phyloP scores from a whole-genome alignment of 2,329 filamentous ascomycete species.

The Penicillium sp. region DNA sequence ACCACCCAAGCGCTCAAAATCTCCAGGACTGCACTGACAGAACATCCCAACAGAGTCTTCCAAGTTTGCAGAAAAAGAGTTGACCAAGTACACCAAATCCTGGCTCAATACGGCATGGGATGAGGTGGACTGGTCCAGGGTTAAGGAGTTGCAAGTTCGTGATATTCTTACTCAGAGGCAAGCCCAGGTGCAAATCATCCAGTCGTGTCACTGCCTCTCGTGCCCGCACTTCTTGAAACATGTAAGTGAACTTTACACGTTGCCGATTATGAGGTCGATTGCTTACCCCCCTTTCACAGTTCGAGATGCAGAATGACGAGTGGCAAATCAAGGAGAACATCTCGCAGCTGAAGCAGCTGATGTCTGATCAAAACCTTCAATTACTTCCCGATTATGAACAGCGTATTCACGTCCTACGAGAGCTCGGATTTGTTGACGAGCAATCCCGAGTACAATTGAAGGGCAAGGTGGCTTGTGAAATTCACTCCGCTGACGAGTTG shows the following conservation, averaged over 20 bases:
- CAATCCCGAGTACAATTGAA: conserved; percentile 88
- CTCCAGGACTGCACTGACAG: not conserved
- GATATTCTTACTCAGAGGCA: conserved; percentile 74
- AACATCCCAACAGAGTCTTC: conserved; percentile 46
- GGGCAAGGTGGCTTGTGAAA: conserved; percentile 97
- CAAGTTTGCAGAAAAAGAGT: conserved; percentile 65
- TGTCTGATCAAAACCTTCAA: conserved; percentile 95
- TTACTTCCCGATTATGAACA: conserved; percentile 96
- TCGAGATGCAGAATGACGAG: conserved; percentile 93
- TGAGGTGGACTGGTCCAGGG: conserved; percentile 77
- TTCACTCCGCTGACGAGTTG: conserved; percentile 94
- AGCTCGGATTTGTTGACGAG: conserved; percentile 88
- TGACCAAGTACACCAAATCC: conserved; percentile 67
- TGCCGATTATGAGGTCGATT: not conserved
- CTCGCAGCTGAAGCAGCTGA: conserved; percentile 77
- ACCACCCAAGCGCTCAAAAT: not conserved
- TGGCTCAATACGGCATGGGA: conserved; percentile 79
- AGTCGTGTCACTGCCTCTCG: conserved; percentile 63
- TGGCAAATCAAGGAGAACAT: conserved; percentile 97
- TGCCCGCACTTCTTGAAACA: conserved; percentile 87
- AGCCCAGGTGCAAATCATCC: conserved; percentile 63
- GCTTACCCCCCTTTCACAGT: conserved; percentile 51
- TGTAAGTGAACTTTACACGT: conserved; percentile 55
- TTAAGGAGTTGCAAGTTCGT: conserved; percentile 79
- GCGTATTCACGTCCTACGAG: conserved; percentile 85